Base-by-base conservation (phyloP, 176 grass and related monocot genomes). In the Oryza nivara region DNA sequence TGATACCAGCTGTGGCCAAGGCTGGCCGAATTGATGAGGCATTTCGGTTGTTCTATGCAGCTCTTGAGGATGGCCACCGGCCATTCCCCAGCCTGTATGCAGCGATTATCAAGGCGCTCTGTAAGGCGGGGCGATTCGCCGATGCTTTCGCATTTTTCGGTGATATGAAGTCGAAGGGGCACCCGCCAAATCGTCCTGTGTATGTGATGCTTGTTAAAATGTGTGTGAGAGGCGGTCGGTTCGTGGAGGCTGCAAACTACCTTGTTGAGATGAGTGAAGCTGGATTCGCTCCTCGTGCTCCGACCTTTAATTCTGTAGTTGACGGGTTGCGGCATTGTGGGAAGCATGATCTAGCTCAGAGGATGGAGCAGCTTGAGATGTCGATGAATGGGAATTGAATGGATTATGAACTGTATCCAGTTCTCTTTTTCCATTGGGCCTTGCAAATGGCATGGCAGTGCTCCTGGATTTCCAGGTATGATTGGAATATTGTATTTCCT, bases 151-250 rank as follows among this genome's bases (percentile, higher is more conserved):
- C 79, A 49, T 95, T 95, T 56, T 98, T 98, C 77, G 85, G 67
- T n/a, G 96, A 95, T 79, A 91, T 93, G 91, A 98, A 92, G 81
- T 78, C 70, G 5, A 92, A 93, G 73, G 88, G 88, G 3, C 96
- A 95, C 66, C 85, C 85, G 0, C 87, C 93, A 0, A 93, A 93
- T 82, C 89, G 93, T n/a, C 93, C 96, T 16, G 93, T 98, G 10
- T 95, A 93, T 84, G 92, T 89, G 23, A 98, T 98, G 96, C 89
- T 98, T 85, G 88, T 98, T 65, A 95, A 98, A 86, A 95, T 98
- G 96, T 95, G 87, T 44, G 89, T 87, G 73, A 90, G 93, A 16
- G 93, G 93, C 11, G 93, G 93, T 74, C 89, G 83, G 51, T 98
- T 90, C 58, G 61, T 92, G 13, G 88, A 98, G 82, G 93, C 93